A percentile compares a stretch with the other conserved stretches of the same genome.
phyloP scores from a whole-genome alignment of 2,329 filamentous ascomycete species.

The Botrytis medusae region DNA sequence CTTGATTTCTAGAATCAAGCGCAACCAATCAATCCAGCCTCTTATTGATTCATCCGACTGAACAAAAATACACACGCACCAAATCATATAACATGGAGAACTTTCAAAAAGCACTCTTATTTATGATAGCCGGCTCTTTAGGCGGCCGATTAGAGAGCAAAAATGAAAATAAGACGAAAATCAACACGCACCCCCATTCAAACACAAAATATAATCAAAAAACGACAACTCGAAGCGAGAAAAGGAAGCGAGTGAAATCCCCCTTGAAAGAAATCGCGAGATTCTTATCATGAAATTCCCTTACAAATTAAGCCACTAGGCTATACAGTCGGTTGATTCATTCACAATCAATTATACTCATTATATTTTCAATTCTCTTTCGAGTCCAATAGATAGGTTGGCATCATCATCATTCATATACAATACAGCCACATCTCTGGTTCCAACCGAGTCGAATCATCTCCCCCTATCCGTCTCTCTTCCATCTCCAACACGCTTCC shows the following conservation, averaged over 20 bases:
- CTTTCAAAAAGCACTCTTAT: no score
- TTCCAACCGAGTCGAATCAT: not conserved
- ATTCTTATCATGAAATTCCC: not conserved
- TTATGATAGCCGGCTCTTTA: no score
- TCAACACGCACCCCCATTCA: rapidly evolving
- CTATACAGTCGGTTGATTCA: not conserved
- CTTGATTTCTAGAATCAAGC: no score
- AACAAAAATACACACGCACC: no score
- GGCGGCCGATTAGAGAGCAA: no score
- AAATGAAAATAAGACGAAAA: not conserved
- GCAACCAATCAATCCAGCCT: no score
- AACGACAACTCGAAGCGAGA: not conserved
- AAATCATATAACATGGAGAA: no score
- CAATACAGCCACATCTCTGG: constrained; percentile 2
- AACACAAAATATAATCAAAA: rapidly evolving
- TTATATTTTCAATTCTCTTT: not conserved
- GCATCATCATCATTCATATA: constrained; percentile 15
- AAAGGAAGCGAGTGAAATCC: no score
- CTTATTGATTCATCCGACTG: no score
- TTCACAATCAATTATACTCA: not conserved
- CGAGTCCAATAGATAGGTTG: not conserved
- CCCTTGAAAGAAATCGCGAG: not conserved
- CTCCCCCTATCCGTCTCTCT: not conserved
- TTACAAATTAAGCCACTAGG: not conserved
- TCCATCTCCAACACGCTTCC: not conserved